Evolutionary conservation across 2,329 filamentous ascomycete species (phyloP).

Genomic region (Pseudogymnoascus sp.): DNA sequence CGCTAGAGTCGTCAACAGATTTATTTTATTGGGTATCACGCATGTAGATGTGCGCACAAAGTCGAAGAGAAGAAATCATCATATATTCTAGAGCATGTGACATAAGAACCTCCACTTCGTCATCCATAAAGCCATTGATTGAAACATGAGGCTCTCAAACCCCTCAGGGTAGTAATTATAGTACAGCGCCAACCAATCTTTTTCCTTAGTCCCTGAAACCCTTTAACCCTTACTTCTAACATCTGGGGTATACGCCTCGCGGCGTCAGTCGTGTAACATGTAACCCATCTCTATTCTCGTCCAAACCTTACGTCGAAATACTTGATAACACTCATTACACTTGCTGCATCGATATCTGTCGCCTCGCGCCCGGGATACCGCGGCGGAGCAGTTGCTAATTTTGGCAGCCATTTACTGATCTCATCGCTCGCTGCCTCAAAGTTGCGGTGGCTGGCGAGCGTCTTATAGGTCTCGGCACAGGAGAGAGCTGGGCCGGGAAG

Average conservation of each 20-base stretch:
- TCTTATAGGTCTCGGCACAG: constrained; percentile 71
- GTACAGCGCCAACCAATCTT: background rate
- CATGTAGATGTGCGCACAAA: background rate
- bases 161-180: constrained; percentile 4
- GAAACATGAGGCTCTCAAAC: constrained; percentile 7
- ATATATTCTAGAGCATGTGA: constrained; percentile 7
- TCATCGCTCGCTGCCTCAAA: constrained; percentile 67
- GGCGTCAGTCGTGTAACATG: background rate
- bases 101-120: background rate
- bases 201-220: background rate
- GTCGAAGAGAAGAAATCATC: constrained; percentile 1
- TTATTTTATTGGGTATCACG: constrained; percentile 2
- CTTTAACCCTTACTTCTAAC: background rate
- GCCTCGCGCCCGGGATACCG: constrained; percentile 39
- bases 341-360: constrained; percentile 72
- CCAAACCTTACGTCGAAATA: constrained; percentile 72
- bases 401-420: constrained; percentile 66
- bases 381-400: constrained; percentile 47
- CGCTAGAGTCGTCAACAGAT: background rate
- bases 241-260: background rate
- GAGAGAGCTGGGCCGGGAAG: constrained; percentile 44
- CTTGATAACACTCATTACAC: constrained; percentile 77
- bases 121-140: background rate
- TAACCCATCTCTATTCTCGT: constrained; percentile 23
- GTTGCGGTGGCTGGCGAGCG: constrained; percentile 65